Conservation (phyloP, 2,329 filamentous ascomycete genomes). For the Claviceps sp. region DNA sequence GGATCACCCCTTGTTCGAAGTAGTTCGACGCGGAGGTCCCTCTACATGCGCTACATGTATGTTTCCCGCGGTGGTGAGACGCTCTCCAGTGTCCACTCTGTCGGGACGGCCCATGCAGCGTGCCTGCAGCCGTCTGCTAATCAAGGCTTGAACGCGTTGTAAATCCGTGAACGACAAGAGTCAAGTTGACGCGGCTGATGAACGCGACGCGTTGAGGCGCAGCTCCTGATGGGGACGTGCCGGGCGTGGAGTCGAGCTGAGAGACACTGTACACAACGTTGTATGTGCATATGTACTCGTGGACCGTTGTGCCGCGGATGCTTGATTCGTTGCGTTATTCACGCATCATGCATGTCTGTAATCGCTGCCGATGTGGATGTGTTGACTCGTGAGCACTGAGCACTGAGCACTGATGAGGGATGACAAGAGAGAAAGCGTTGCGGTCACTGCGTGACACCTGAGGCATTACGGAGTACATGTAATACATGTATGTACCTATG, state of each 20-base stretch:
- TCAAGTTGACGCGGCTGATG: not conserved
- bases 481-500: too few species aligned
- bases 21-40: not conserved
- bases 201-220: not conserved
- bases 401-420: not conserved
- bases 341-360: not conserved
- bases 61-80: conserved; percentile 1
- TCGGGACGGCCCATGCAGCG: not conserved
- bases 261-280: not conserved
- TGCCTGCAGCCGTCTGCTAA: not conserved
- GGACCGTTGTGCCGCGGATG: not conserved
- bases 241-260: not conserved
- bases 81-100: not conserved
- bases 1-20: not conserved
- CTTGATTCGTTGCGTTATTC: not conserved
- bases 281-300: not conserved
- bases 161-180: not conserved
- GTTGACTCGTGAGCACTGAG: not conserved
- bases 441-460: not conserved
- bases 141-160: not conserved
- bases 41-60: not conserved
- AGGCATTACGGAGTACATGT: not conserved
- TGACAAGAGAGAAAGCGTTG: not conserved
- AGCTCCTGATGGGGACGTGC: not conserved
- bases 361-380: conserved; percentile 1